Evolutionary conservation across 257 asterid genomes (phyloP).

Genomic region (Catharanthus roseus): DNA sequence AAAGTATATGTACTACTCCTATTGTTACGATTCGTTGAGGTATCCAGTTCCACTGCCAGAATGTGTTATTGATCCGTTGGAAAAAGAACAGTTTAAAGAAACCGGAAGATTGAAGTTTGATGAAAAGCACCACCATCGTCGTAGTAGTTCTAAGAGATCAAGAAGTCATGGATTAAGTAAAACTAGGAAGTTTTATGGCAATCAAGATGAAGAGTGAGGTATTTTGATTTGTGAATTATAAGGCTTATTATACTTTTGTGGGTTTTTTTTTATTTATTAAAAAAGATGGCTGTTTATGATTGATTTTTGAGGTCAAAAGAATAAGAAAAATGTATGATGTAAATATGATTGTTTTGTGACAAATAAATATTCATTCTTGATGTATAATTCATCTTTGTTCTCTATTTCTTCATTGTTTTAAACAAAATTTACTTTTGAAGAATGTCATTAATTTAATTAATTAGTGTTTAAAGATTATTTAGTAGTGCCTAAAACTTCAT

Average conservation of each 20-base stretch:
- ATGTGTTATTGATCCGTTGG: constrained; percentile 57
- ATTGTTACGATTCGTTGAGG: constrained; percentile 63
- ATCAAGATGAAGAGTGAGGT: constrained; percentile 36
- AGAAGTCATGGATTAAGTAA: constrained; percentile 29
- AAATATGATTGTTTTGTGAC: background rate
- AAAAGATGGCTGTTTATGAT: no score
- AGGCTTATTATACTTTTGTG: background rate
- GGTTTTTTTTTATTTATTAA: background rate
- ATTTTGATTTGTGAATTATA: background rate
- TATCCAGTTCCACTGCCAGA: constrained; percentile 60
- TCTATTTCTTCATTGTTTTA: no score
- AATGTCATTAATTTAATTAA: no score
- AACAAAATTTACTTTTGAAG: background rate
- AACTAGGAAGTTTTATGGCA: constrained; percentile 25
- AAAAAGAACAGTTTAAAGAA: constrained; percentile 42
- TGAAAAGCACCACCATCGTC: constrained; percentile 33
- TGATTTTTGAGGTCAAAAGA: background rate
- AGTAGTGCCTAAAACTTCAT: no score
- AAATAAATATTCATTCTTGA: background rate
- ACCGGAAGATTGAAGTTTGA: constrained; percentile 61
- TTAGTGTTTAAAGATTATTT: no score
- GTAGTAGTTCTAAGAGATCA: constrained; percentile 36
- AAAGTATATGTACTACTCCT: constrained; percentile 70
- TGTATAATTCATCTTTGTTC: background rate
- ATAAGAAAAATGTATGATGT: background rate